Conservation (phyloP, 2,329 filamentous ascomycete species). For the Beauveria brongniartii region DNA sequence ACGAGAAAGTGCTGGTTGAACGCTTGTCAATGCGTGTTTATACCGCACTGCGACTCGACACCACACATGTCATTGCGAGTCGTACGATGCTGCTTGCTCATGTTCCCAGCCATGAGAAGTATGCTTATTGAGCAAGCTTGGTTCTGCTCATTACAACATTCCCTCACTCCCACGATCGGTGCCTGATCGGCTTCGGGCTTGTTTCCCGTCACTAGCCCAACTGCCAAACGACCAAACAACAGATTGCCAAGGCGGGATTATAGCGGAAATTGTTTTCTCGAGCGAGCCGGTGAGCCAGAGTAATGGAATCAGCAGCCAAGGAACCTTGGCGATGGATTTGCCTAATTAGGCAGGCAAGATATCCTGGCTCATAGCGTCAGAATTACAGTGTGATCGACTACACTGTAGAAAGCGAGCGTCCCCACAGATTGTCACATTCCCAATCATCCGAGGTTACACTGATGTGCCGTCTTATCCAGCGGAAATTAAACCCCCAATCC, state of each 20-base stretch:
- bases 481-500: not conserved
- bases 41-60: not conserved
- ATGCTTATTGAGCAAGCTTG: not conserved
- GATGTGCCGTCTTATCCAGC: constrained; percentile 14
- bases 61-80: not conserved
- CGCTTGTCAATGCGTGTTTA: not conserved
- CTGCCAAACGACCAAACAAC: not conserved
- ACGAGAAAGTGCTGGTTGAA: not conserved
- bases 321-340: not conserved
- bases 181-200: not conserved
- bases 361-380: not conserved
- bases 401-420: not conserved
- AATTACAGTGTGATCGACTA: not conserved
- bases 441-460: not conserved
- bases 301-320: not conserved
- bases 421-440: not conserved
- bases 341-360: not conserved
- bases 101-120: not conserved
- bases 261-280: not conserved
- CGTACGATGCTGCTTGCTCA: not conserved
- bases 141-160: not conserved
- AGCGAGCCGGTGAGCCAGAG: not conserved
- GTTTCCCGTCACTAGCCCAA: not conserved
- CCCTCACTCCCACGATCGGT: not conserved
- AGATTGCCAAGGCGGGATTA: not conserved